These are phyloP conservation scores for Phallus indusiatus DNA, from an alignment of 768 basidiomycete genomes.

Conservation along the genomic window DNA sequence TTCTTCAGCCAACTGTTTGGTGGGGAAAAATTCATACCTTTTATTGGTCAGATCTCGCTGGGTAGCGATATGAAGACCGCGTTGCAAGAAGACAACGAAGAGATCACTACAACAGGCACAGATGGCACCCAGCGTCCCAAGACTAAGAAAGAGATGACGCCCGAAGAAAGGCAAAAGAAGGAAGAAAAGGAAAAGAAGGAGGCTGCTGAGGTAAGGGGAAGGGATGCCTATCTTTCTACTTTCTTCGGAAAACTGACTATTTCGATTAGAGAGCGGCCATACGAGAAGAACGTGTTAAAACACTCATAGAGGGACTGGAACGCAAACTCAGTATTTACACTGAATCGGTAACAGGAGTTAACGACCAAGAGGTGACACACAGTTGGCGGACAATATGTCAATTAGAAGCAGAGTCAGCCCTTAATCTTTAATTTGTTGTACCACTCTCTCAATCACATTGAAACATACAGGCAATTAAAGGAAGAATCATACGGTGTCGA, in stretches of 20 bases:
- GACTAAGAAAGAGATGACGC: slow-evolving; percentile 31
- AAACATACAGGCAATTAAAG: slow-evolving; percentile 54
- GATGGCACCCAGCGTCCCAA: slow-evolving; percentile 37
- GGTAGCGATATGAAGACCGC: slow-evolving; percentile 91
- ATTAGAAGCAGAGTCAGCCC: slow-evolving; percentile 70
- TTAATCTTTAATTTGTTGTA: neutral
- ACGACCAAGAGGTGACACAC: slow-evolving; percentile 56
- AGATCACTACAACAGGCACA: slow-evolving; percentile 35
- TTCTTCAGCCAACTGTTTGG: slow-evolving; percentile 76
- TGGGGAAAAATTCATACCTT: slow-evolving; percentile 74
- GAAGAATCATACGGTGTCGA: slow-evolving; percentile 84
- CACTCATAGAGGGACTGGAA: slow-evolving; percentile 69
- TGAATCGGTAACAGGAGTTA: slow-evolving; percentile 60
- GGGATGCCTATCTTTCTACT: neutral
- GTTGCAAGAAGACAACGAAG: slow-evolving; percentile 77
- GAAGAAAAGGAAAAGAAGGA: slow-evolving; percentile 30
- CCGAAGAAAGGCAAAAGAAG: slow-evolving; percentile 60
- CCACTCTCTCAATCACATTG: neutral
- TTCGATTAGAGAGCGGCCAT: slow-evolving; percentile 60
- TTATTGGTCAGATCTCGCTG: slow-evolving; percentile 83
- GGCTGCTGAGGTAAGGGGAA: slow-evolving; percentile 60
- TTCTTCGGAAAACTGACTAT: slow-evolving; percentile 1
- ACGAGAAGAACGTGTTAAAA: slow-evolving; percentile 65
- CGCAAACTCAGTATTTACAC: slow-evolving; percentile 83
- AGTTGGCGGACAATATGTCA: slow-evolving; percentile 74